Evolutionary conservation across 2,329 filamentous ascomycete species (phyloP).

Genomic region (Chaetomiaceae sp.): DNA sequence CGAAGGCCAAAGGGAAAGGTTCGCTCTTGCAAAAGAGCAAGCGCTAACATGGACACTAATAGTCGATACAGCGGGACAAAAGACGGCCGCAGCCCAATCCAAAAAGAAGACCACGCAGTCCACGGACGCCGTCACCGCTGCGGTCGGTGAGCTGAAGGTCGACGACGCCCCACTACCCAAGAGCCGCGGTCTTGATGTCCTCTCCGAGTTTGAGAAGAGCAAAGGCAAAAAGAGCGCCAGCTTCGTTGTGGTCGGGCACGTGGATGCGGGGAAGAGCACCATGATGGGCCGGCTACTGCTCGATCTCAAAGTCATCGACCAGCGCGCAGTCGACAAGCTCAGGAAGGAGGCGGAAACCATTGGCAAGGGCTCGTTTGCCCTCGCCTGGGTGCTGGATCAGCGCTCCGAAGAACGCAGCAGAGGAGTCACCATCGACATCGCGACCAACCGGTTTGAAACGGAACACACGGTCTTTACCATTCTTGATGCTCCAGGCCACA

Average conservation of each 20-base stretch:
- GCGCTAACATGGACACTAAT: slow-evolving; percentile 51
- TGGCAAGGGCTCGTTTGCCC: slow-evolving; percentile 90
- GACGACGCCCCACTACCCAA: slow-evolving; percentile 54
- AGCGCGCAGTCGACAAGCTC: slow-evolving; percentile 84
- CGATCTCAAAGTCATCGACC: slow-evolving; percentile 82
- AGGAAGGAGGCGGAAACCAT: slow-evolving; percentile 83
- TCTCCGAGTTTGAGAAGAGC: slow-evolving; percentile 72
- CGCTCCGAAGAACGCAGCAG: slow-evolving; percentile 81
- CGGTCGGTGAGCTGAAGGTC: slow-evolving; percentile 38
- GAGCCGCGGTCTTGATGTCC: slow-evolving; percentile 78
- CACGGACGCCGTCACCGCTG: slow-evolving; percentile 35
- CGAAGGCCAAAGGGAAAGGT: slow-evolving; percentile 88
- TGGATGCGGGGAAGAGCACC: slow-evolving; percentile 96
- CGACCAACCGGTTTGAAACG: slow-evolving; percentile 91
- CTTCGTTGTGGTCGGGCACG: slow-evolving; percentile 93
- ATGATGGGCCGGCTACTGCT: slow-evolving; percentile 92
- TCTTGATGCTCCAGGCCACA: slow-evolving; percentile 88
- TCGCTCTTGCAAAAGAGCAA: slow-evolving; percentile 55
- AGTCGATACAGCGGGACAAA: slow-evolving; percentile 47
- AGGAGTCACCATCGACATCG: slow-evolving; percentile 95
- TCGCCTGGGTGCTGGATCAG: slow-evolving; percentile 96
- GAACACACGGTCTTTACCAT: slow-evolving; percentile 85
- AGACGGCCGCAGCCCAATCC: slow-evolving; percentile 34
- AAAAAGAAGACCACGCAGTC: slow-evolving; percentile 38
- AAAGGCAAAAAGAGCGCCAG: slow-evolving; percentile 76